Evolutionary conservation across 2,329 filamentous ascomycete species (phyloP).

Genomic region (Scedosporium dehoogii): DNA sequence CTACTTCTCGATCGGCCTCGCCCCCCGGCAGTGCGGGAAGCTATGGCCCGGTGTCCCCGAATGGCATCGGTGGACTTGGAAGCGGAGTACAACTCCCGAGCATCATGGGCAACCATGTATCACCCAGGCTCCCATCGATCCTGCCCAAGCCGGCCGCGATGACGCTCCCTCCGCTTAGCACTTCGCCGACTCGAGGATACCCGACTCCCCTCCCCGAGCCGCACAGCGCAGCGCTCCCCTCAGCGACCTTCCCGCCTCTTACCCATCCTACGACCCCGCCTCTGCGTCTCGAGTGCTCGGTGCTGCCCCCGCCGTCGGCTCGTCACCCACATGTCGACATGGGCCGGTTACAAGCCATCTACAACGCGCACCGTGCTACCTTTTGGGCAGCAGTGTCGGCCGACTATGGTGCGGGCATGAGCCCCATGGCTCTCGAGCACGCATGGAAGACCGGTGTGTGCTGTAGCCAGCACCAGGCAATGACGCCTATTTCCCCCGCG

Average conservation of each 20-base stretch:
- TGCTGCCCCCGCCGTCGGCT: conserved; percentile 26
- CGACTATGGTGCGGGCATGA: conserved; percentile 58
- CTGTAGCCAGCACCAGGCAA: conserved; percentile 25
- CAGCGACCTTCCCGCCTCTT: conserved; percentile 26
- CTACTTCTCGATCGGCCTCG: conserved; percentile 35
- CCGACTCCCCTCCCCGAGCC: conserved; percentile 30
- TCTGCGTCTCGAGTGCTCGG: conserved; percentile 52
- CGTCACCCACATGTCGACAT: conserved; percentile 45
- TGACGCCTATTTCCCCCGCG: conserved; percentile 42
- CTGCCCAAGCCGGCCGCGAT: conserved; percentile 54
- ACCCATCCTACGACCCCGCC: conserved; percentile 29
- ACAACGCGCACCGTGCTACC: conserved; percentile 56
- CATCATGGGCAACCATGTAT: conserved; percentile 35
- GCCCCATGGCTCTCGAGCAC: conserved; percentile 56
- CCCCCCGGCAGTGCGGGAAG: conserved; percentile 34
- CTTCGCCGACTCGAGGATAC: conserved; percentile 28
- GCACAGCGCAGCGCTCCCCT: conserved; percentile 33
- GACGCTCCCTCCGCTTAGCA: conserved; percentile 27
- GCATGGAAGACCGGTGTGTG: conserved; percentile 50
- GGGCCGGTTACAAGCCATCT: conserved; percentile 58
- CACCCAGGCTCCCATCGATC: conserved; percentile 48
- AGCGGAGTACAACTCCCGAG: conserved; percentile 42
- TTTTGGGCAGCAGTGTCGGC: conserved; percentile 67
- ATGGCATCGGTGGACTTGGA: conserved; percentile 14
- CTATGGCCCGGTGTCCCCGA: conserved; percentile 34